These are phyloP conservation scores for Neophaeococcomyces aloes DNA, from an alignment of 2,329 filamentous ascomycete species.

Conservation along the genomic window DNA sequence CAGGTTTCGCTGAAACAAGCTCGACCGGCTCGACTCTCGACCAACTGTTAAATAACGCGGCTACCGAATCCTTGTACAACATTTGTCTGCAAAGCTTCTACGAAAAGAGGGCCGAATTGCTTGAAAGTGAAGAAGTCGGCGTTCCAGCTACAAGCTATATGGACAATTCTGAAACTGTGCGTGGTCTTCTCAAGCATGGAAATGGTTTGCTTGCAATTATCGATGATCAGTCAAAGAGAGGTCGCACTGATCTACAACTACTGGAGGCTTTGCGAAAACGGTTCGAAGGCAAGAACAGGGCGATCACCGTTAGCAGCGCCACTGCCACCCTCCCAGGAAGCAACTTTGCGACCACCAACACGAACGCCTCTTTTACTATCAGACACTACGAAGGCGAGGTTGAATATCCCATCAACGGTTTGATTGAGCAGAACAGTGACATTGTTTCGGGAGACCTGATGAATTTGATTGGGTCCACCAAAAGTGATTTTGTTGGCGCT, in stretches of 20 bases:
- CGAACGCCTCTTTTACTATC: conserved; percentile 71
- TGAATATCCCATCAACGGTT: conserved; percentile 75
- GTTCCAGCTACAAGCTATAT: conserved; percentile 93
- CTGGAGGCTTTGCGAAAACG: conserved; percentile 83
- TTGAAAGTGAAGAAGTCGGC: conserved; percentile 86
- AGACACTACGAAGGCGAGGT: conserved; percentile 95
- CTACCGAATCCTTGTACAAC: conserved; percentile 84
- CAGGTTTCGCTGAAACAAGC: conserved; percentile 77
- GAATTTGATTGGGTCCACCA: conserved; percentile 80
- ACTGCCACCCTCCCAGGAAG: conserved; percentile 71
- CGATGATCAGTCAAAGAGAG: conserved; percentile 86
- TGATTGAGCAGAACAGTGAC: conserved; percentile 93
- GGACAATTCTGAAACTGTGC: conserved; percentile 91
- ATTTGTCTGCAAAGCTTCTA: conserved; percentile 93
- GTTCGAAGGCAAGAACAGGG: conserved; percentile 88
- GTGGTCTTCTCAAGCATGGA: conserved; percentile 78
- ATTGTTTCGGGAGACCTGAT: conserved; percentile 91
- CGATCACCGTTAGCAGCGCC: conserved; percentile 67
- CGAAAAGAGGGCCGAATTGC: conserved; percentile 80
- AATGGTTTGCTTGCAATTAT: conserved; percentile 90
- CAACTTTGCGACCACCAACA: conserved; percentile 79
- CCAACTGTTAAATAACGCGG: conserved; percentile 88
- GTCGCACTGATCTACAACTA: conserved; percentile 79
- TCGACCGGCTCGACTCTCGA: conserved; percentile 79
- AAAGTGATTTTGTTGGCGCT: conserved; percentile 76